These are phyloP conservation scores for Ceratobasidium sp. DNA, from an alignment of 1,284 basidiomycete genomes.

Conservation along the genomic window DNA sequence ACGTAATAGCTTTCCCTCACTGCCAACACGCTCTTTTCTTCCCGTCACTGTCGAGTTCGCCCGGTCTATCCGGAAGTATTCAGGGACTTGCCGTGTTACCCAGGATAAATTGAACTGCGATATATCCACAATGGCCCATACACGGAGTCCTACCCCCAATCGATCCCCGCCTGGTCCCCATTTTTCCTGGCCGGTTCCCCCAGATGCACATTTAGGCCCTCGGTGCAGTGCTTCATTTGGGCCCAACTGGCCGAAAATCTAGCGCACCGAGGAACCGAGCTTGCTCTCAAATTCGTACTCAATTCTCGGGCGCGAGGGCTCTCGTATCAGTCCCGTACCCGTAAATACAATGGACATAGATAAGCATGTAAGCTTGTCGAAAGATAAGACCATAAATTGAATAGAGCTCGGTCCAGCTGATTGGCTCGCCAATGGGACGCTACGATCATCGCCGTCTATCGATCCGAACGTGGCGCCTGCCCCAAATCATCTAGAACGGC, in stretches of 20 bases:
- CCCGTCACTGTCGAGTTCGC: neutral
- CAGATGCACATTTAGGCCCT: neutral
- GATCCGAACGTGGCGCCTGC: too few species aligned
- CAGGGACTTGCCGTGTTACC: slow-evolving; percentile 9
- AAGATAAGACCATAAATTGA: neutral
- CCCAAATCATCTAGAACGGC: too few species aligned
- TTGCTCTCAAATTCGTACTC: too few species aligned
- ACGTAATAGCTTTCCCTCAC: slow-evolving; percentile 21
- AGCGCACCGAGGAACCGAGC: too few species aligned
- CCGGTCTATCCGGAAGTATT: slow-evolving; percentile 21
- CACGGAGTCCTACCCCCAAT: neutral
- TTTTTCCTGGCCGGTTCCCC: neutral
- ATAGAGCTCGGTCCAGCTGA: neutral
- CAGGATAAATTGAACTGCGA: neutral
- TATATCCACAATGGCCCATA: slow-evolving; percentile 7
- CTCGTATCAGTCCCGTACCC: too few species aligned
- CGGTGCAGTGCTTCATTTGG: neutral
- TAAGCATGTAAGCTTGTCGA: neutral
- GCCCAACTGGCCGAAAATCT: slow-evolving; percentile 24
- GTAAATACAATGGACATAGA: neutral
- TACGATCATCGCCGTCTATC: neutral
- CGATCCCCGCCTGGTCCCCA: neutral
- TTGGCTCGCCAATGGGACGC: neutral
- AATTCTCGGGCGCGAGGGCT: too few species aligned
- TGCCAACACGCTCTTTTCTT: slow-evolving; percentile 20